Evolutionary conservation across 148 eudicot species (phyloP).

Genomic region (Gaultheria prostrata): DNA sequence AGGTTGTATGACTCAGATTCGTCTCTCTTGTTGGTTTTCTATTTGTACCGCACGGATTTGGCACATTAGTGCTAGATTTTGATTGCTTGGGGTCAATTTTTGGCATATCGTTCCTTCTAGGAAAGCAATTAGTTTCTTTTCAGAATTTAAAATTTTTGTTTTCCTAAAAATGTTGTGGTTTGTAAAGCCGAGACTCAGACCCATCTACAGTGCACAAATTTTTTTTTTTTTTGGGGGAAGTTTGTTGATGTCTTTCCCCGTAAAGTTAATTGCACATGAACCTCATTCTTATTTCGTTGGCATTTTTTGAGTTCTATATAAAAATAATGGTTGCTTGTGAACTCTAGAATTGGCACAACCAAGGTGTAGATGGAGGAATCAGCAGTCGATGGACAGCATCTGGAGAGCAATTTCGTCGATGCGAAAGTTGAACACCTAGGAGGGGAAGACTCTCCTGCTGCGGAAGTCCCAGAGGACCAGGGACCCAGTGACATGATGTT

Average conservation of each 20-base stretch:
- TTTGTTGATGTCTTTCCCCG: neutral
- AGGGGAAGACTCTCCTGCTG: conserved; percentile 19
- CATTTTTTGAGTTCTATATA: neutral
- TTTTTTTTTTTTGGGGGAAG: neutral
- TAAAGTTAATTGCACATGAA: neutral
- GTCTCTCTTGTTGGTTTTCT: neutral
- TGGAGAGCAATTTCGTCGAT: conserved; percentile 14
- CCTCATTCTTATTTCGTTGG: neutral
- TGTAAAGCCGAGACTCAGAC: neutral
- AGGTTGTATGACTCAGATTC: neutral
- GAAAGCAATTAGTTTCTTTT: neutral
- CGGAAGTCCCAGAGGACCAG: conserved; percentile 18
- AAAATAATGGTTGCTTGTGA: conserved; percentile 1
- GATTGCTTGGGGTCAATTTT: neutral
- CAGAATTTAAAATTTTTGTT: conserved; percentile 2
- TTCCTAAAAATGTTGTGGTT: neutral
- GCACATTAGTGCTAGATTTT: neutral
- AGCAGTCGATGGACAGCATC: conserved; percentile 10
- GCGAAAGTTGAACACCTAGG: conserved; percentile 14
- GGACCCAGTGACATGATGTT: neutral
- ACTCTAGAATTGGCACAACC: conserved; percentile 23
- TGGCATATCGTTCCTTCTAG: neutral
- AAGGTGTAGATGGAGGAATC: conserved; percentile 38
- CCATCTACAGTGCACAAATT: neutral
- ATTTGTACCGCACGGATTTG: neutral